phyloP scores from a whole-genome alignment of 106 monocot species.

The Dendrobium chrysotoxum region DNA sequence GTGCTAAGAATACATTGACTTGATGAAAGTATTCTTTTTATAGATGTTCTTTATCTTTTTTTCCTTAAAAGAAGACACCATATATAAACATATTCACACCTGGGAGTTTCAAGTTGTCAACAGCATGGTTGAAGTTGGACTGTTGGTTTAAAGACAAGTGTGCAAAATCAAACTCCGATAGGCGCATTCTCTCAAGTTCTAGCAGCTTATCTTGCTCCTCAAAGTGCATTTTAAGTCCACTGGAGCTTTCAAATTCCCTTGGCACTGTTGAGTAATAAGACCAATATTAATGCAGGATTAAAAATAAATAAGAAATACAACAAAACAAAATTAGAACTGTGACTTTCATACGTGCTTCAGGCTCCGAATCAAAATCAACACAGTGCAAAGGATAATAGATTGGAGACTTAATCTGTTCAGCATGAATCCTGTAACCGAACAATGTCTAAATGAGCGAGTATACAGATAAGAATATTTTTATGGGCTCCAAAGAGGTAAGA shows the following conservation, averaged over 20 bases:
- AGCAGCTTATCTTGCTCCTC: slow-evolving; percentile 34
- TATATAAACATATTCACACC: not conserved
- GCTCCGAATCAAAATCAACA: slow-evolving; percentile 9
- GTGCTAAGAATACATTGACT: too few relatives aligned
- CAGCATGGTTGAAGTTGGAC: not conserved
- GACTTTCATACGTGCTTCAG: slow-evolving; percentile 11
- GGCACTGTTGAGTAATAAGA: slow-evolving; percentile 15
- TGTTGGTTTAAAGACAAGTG: slow-evolving; percentile 11
- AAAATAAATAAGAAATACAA: not conserved
- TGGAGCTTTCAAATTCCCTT: slow-evolving; percentile 11
- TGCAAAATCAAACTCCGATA: slow-evolving; percentile 25
- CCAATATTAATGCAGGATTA: not conserved
- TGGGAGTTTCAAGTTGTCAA: slow-evolving; percentile 22
- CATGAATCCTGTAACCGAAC: slow-evolving; percentile 8
- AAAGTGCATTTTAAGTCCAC: slow-evolving; percentile 16
- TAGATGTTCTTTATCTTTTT: not conserved
- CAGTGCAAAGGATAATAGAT: slow-evolving; percentile 11
- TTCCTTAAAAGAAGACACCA: not conserved
- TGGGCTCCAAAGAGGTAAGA: not conserved
- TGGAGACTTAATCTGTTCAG: slow-evolving; percentile 10
- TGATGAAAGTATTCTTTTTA: not conserved
- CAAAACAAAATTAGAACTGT: not conserved
- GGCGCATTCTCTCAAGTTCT: slow-evolving; percentile 31
- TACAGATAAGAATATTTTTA: not conserved
- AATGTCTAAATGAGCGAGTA: not conserved